Evolutionary conservation across 148 eudicot genomes (phyloP).

Genomic region (Cornus suecica): DNA sequence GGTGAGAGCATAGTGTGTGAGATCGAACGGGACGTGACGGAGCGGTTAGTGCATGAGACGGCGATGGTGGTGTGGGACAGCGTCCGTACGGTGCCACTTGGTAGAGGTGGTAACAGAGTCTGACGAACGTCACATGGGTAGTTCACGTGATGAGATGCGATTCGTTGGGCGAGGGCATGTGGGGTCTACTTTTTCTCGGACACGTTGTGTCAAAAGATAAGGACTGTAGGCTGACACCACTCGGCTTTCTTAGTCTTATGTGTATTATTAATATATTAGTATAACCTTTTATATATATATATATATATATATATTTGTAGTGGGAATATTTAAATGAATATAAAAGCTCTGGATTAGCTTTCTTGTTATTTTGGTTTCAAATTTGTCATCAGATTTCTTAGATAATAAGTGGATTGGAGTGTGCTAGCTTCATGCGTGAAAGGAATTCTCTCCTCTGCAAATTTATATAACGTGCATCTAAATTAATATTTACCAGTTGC

Average conservation of each 20-base stretch:
- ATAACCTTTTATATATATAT: too few relatives aligned
- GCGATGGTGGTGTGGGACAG: conserved; percentile 10
- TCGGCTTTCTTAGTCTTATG: not conserved
- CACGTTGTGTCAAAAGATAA: not conserved
- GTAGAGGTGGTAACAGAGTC: not conserved
- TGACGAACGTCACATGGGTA: conserved; percentile 22
- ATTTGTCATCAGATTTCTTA: too few relatives aligned
- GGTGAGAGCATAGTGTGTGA: conserved; percentile 47
- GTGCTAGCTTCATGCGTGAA: too few relatives aligned
- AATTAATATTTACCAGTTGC: too few relatives aligned
- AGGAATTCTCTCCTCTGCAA: too few relatives aligned
- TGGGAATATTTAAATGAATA: too few relatives aligned
- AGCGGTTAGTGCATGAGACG: conserved; percentile 49
- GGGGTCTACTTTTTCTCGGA: not conserved
- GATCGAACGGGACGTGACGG: conserved; percentile 54
- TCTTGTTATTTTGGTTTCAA: too few relatives aligned
- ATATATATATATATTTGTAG: too few relatives aligned
- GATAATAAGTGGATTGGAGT: too few relatives aligned
- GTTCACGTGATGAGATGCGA: conserved; percentile 43
- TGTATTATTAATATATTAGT: too few relatives aligned
- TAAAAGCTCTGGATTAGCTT: too few relatives aligned
- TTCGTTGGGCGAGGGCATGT: not conserved
- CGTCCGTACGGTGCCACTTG: not conserved
- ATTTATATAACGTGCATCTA: too few relatives aligned
- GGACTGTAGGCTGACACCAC: not conserved